Conservation (phyloP, 768 basidiomycete genomes). For the Daedalea quercina region DNA sequence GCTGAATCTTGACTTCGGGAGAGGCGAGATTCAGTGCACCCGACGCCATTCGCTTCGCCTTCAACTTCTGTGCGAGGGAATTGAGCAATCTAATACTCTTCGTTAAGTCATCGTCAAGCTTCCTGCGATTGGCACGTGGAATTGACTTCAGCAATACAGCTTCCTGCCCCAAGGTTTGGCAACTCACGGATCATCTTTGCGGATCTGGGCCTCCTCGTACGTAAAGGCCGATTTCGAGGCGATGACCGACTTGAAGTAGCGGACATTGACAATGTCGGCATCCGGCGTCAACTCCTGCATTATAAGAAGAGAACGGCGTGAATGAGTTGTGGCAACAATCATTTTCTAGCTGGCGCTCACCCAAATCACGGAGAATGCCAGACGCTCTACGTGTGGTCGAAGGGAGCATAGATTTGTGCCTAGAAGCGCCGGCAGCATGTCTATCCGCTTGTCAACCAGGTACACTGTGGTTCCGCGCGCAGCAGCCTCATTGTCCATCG, state of each 20-base stretch:
- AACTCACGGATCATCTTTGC: conserved; percentile 85
- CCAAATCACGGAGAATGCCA: conserved; percentile 97
- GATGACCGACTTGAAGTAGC: conserved; percentile 95
- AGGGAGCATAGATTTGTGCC: conserved; percentile 96
- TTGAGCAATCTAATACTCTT: conserved; percentile 86
- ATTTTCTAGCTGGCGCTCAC: conserved; percentile 33
- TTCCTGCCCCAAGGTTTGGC: too few relatives aligned
- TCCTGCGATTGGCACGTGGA: conserved; percentile 35
- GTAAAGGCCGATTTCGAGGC: conserved; percentile 95
- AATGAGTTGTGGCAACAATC: background rate
- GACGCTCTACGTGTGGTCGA: conserved; percentile 83
- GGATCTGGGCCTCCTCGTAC: conserved; percentile 90
- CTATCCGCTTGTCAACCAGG: conserved; percentile 95
- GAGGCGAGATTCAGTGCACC: conserved; percentile 98
- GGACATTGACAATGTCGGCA: conserved; percentile 83
- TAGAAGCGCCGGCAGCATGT: conserved; percentile 91
- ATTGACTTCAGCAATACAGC: background rate
- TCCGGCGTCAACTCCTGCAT: conserved; percentile 81
- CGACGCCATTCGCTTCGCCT: conserved; percentile 81
- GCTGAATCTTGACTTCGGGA: conserved; percentile 95
- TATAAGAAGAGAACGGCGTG: background rate
- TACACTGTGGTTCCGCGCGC: conserved; percentile 95
- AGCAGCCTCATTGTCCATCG: conserved; percentile 97
- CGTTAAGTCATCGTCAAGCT: conserved; percentile 75
- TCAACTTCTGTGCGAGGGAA: conserved; percentile 76